Evolutionary conservation across 225 moss, liverwort and hornwort species (phyloP).

Genomic region (Pseudisothecium myosuroides): DNA sequence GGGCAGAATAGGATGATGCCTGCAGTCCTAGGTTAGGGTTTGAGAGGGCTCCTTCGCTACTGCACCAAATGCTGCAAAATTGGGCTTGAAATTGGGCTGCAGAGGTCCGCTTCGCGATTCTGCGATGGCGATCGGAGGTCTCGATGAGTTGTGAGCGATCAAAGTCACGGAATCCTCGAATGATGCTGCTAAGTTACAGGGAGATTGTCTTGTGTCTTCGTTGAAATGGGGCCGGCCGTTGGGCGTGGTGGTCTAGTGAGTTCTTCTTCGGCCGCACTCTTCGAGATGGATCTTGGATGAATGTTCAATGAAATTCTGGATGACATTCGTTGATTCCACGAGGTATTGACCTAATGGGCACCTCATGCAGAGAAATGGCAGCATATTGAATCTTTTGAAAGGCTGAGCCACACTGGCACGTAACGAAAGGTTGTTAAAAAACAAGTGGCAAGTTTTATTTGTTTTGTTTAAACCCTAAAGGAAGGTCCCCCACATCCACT

Average conservation of each 20-base stretch:
- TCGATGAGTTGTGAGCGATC: not conserved
- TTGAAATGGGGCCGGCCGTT: constrained; percentile 15
- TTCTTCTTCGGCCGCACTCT: constrained; percentile 21
- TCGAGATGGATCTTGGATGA: not conserved
- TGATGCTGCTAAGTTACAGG: not conserved
- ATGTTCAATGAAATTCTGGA: not conserved
- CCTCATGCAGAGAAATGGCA: not conserved
- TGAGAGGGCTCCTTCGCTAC: not conserved
- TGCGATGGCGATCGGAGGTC: not conserved
- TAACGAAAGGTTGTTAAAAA: not conserved
- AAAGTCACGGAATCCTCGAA: not conserved
- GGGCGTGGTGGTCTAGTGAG: not conserved
- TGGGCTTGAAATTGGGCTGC: not conserved
- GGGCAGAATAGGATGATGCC: not conserved
- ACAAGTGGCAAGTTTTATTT: not conserved
- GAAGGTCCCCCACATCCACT: not conserved
- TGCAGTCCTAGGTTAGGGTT: constrained; percentile 22
- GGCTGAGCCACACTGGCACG: not conserved
- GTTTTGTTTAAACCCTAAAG: not conserved
- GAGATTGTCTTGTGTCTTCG: not conserved
- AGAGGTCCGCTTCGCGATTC: not conserved
- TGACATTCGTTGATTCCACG: not conserved
- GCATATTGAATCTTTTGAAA: not conserved
- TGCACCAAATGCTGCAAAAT: constrained; percentile 25
- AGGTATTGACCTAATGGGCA: not conserved